Evolutionary conservation across 176 grass and related monocot species (phyloP), one percentile per base, ranked within the genome.

Genomic region (Avena eriantha): DNA sequence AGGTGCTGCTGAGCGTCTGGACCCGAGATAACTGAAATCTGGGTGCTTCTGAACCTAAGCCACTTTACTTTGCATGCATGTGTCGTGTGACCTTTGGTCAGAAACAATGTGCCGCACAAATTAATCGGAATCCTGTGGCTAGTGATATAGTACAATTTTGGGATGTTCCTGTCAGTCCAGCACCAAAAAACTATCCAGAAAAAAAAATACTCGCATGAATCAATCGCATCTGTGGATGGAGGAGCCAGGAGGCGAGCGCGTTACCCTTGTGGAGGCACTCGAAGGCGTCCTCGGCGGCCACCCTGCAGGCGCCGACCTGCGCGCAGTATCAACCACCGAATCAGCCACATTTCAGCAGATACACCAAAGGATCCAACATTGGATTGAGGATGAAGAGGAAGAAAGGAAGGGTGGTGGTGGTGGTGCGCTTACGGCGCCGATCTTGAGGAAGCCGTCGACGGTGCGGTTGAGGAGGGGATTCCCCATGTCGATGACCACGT

Each of bases 381-480:
- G 55, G 36, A n/a, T 61, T 0, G 15, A 4, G 1, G 17, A 2
- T 0, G n/a, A 4, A 0, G 17, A 2, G 24, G 24, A 4, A 10
- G 19, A 0, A 3, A 11, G 50, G 24, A 4, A 16, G 46, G 15
- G 22, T 19, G 10, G 31, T 43, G 8, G 45, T 7, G 9, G 47
- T 3, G 41, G 22, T 0, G 14, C 5, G 36, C 76, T n/a, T 79
- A 96, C 92, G 9, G 90, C 90, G 65, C 92, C 92, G 82, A 98
- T 98, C 83, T 92, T 98, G 90, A 95, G 82, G 92, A 98, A 98
- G 16, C 96, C 92, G 73, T 92, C 93, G 86, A 98, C 90, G 84
- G 96, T 98, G 84, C 85, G 93, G 73, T 98, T 95, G 88, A 98
- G 86, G 47, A 98, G 89, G 17, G 92, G 90, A 74, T 91, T 89